Evolutionary conservation across 2,329 filamentous ascomycete species (phyloP).

Genomic region (Lecanicillium sp.): DNA sequence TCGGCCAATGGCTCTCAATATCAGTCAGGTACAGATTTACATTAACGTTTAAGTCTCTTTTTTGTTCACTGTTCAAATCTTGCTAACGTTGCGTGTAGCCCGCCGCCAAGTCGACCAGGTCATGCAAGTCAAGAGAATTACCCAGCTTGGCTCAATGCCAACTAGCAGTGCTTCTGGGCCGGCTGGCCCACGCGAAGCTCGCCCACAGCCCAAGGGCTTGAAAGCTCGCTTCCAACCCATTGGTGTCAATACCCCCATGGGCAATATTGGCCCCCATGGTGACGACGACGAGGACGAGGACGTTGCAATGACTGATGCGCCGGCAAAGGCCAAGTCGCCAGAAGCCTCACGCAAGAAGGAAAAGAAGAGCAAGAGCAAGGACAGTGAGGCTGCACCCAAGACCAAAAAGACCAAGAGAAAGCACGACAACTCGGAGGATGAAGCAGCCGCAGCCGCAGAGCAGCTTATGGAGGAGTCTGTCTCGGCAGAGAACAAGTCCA

Average conservation of each 20-base stretch:
- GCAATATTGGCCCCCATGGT: slow-evolving; percentile 26
- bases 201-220: slow-evolving; percentile 59
- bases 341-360: slow-evolving; percentile 21
- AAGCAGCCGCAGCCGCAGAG: slow-evolving; percentile 23
- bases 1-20: slow-evolving; percentile 46
- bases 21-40: slow-evolving; percentile 36
- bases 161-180: slow-evolving; percentile 28
- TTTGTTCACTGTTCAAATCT: background rate
- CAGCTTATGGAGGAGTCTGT: slow-evolving; percentile 26
- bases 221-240: slow-evolving; percentile 60
- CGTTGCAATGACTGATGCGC: slow-evolving; percentile 34
- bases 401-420: slow-evolving; percentile 23
- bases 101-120: slow-evolving; percentile 44
- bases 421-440: slow-evolving; percentile 27
- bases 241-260: slow-evolving; percentile 36
- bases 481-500: slow-evolving; percentile 31
- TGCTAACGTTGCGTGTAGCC: slow-evolving; percentile 14
- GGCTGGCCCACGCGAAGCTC: slow-evolving; percentile 41
- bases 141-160: slow-evolving; percentile 36
- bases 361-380: slow-evolving; percentile 21
- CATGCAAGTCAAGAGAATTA: slow-evolving; percentile 57
- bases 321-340: slow-evolving; percentile 16
- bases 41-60: background rate
- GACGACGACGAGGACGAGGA: slow-evolving; percentile 37
- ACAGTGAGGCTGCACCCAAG: slow-evolving; percentile 12